Evolutionary conservation across 768 basidiomycete species (phyloP), one percentile per base, ranked within the genome.

Genomic region (Russula compacta): DNA sequence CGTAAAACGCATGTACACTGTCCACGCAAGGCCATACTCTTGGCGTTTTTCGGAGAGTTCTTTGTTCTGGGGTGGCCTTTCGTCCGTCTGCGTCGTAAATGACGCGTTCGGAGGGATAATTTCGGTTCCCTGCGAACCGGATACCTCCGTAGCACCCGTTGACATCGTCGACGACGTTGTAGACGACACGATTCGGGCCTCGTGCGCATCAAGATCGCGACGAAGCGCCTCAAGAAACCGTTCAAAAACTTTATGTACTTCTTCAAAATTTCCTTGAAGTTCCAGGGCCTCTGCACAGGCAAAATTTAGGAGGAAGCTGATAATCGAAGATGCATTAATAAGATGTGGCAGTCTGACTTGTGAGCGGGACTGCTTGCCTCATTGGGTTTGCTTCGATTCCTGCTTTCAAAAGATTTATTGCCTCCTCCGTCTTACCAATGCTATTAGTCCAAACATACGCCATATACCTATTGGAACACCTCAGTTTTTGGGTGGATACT

Each of bases 1-100:
- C 12, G 87, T 87, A 68, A 95, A 98, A 10, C 95, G 81, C 87
- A 98, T 95, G 70, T 95, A 93, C 79, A 92, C 86, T 70, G 83
- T 94, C 81, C 81, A 89, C 14, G 83, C 92, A 40, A 92, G 77
- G 8, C 86, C 84, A 70, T 83, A 90, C 67, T 90, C 91, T 48
- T 81, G 82, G 66, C 81, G 77, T 63, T 83, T 77, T 40, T 85
- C 84, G 14, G 71, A 72, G 5, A 84, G 69, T 47, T 87, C 86
- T 60, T 85, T 81, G 19, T 73, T 69, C 64, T 82, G 82, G 14
- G 73, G 73, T 5, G 76, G 76, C 64, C 80, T 83, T 35, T 85
- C 83, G 4, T 78, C 77, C 15, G 66, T 64, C 66, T 83, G 82
- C 3, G 76, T 78, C 38, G 73, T 76, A 67, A 80, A 80, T 36